phyloP scores from a whole-genome alignment of 441 rosid species.

The Codiaeum variegatum region DNA sequence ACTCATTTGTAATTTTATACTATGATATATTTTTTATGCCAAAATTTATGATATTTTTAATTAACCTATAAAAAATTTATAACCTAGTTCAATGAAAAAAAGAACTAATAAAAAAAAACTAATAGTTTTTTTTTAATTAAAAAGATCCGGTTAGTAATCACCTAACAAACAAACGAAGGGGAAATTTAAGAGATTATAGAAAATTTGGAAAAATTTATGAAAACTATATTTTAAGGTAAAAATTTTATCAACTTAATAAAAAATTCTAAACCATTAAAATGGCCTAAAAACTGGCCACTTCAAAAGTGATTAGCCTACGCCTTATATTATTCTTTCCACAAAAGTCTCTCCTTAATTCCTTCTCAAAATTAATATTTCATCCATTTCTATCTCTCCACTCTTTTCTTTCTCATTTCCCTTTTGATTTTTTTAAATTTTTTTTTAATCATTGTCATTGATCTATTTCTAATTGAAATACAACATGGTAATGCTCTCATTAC shows the following conservation, averaged over 20 bases:
- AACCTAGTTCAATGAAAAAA: too few relatives aligned
- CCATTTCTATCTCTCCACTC: not conserved
- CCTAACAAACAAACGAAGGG: conserved; percentile 11
- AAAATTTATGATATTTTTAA: too few relatives aligned
- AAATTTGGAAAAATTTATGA: not conserved
- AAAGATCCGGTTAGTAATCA: not conserved
- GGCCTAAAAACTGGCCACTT: conserved; percentile 22
- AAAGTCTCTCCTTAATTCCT: conserved; percentile 7
- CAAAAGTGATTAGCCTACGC: conserved; percentile 14
- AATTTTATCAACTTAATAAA: not conserved
- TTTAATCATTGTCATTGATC: not conserved
- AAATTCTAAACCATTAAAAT: not conserved
- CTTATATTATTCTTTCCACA: conserved; percentile 15
- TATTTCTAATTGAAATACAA: not conserved
- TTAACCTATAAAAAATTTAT: too few relatives aligned
- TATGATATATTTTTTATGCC: too few relatives aligned
- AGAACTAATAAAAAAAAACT: too few relatives aligned
- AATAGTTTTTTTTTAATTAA: too few relatives aligned
- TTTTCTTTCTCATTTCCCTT: not conserved
- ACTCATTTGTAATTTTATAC: too few relatives aligned
- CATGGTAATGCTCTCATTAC: conserved; percentile 21
- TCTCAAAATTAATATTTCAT: conserved; percentile 1
- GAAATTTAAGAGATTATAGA: not conserved
- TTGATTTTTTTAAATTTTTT: not conserved
- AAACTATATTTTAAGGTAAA: not conserved